Evolutionary conservation across 2,329 filamentous ascomycete genomes (phyloP), one percentile per base, ranked within the genome.

Genomic region (Dothideomycetidae sp.): DNA sequence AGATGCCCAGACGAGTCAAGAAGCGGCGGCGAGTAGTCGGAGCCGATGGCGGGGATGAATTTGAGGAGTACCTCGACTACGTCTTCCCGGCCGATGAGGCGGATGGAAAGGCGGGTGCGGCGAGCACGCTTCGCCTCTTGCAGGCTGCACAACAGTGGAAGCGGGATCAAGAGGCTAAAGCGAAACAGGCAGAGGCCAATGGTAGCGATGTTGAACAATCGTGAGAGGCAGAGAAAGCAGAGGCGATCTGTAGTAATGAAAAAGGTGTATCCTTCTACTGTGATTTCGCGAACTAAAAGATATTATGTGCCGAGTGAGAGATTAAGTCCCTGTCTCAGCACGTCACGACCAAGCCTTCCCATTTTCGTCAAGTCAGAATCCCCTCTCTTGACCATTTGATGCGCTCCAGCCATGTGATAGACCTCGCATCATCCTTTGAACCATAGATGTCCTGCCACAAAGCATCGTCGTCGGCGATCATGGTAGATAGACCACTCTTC

Each of bases 11-110:
- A 46, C 78, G 78, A 61, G 81, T 83, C 53, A 96, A 93, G 76
- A 88, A 90, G 69, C 71, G 84, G 53, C 78, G 90, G 58, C 84
- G 77, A 70, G 61, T 93, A 57, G 86, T 93, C 55, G 88, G 94
- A 60, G 21, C 21, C 21, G 21, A 26, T n/a, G n/a, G n/a, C n/a
- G n/a, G n/a, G n/a, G 86, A 90, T 56, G 78, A 75, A 26, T 94
- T 84, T 64, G 85, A 98, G 68, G 90, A 98, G 63, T 96, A 93
- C 59, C 74, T 90, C 62, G 90, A 96, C 58, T 96, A 93, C 51
- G 74, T 98, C 21, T 98, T 98, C 73, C 90, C 90, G 1, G 85
- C 83, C 3, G 90, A 96, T 63, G 86, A 94, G 57, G 75, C 83
- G 62, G 79, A 83, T 54, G 79, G 79, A 39, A 80, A 79, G 48